A percentile compares a stretch with the other conserved stretches of the same genome.
Evolutionary conservation across 148 eudicot species (phyloP).

Genomic region (Dianthus caryophyllus): DNA sequence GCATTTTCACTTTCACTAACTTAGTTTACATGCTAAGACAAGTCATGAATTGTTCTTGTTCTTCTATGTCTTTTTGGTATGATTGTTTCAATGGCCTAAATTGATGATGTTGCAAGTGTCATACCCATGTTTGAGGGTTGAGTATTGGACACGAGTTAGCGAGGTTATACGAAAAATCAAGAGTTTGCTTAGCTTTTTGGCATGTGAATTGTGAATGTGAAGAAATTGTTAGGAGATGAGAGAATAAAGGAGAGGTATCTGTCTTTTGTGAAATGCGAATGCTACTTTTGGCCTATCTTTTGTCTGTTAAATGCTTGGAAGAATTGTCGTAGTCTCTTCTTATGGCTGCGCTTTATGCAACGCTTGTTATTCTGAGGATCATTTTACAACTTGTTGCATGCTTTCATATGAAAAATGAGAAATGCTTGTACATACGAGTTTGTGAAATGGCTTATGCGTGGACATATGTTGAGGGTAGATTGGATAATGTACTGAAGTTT

Average conservation of each 20-base stretch:
- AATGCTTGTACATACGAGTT: no score
- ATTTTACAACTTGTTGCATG: no score
- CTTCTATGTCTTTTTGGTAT: not conserved
- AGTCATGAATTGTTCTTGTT: not conserved
- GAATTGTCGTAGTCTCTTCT: conserved; percentile 16
- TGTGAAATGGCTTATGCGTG: no score
- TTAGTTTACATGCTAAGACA: no score
- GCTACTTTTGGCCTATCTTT: conserved; percentile 20
- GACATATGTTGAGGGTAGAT: no score
- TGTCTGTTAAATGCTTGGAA: not conserved
- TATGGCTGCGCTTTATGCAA: not conserved
- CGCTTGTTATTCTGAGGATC: no score
- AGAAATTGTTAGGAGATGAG: not conserved
- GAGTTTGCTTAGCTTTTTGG: not conserved
- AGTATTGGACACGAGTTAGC: no score
- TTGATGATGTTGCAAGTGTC: no score
- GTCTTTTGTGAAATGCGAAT: conserved; percentile 16
- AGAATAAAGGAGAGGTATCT: conserved; percentile 1
- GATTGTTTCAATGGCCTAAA: not conserved
- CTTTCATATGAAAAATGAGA: no score
- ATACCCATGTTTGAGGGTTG: no score
- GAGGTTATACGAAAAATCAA: not conserved
- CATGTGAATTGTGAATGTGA: not conserved
- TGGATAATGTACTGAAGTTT: not conserved
- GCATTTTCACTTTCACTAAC: no score